Evolutionary conservation across 1,284 basidiomycete species (phyloP).

Genomic region (Apiotrichum veenhuisii): DNA sequence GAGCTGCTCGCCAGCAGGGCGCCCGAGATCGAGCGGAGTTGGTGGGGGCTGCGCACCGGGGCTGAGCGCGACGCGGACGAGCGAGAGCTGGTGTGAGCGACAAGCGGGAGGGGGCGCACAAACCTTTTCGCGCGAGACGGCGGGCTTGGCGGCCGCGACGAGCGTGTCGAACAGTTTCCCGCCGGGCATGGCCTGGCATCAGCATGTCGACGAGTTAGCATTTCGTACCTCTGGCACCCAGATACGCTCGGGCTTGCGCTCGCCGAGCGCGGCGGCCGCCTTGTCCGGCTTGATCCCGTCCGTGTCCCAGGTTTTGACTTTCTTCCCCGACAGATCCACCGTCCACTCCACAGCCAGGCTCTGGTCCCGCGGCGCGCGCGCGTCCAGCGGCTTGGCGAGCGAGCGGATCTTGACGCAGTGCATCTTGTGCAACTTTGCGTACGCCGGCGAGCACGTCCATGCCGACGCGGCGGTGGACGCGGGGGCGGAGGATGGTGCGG

Average conservation of each 20-base stretch:
- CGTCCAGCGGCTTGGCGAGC: conserved; percentile 28
- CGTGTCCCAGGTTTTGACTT: conserved; percentile 1
- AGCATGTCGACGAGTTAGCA: neutral
- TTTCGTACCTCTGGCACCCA: conserved; percentile 33
- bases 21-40: conserved; percentile 16
- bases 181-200: conserved; percentile 23
- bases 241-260: conserved; percentile 9
- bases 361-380: conserved; percentile 6
- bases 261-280: conserved; percentile 2
- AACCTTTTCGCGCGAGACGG: conserved; percentile 6
- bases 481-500: neutral
- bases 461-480: neutral
- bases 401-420: conserved; percentile 35
- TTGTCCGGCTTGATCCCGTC: conserved; percentile 17
- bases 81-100: neutral
- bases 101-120: neutral
- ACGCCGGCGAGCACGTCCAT: conserved; percentile 2
- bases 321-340: conserved; percentile 17
- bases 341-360: conserved; percentile 37
- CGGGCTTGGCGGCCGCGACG: conserved; percentile 16
- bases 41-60: conserved; percentile 12
- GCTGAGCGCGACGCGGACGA: conserved; percentile 17
- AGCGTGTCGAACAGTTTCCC: conserved; percentile 31
- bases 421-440: conserved; percentile 37
- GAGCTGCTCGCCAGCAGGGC: conserved; percentile 18